A percentile compares a stretch with the other conserved stretches of the same genome.
Conservation (phyloP, 2,329 filamentous ascomycete species). For the Trichophyton benhamiae region DNA sequence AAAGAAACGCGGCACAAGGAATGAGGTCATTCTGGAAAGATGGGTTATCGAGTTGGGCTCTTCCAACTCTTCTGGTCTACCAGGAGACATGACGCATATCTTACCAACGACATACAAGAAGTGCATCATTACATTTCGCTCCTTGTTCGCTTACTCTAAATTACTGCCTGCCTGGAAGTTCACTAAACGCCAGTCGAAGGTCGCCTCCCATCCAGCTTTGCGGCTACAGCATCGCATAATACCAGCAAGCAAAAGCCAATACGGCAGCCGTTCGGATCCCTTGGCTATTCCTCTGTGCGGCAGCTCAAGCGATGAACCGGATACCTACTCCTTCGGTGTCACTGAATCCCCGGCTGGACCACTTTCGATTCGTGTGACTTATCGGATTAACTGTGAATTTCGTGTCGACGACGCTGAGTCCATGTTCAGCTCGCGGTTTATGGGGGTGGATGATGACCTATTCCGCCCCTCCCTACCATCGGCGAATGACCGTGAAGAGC, state of each 20-base stretch:
- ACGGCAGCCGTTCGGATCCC: constrained; percentile 50
- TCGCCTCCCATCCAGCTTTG: constrained; percentile 49
- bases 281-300: constrained; percentile 60
- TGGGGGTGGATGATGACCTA: constrained; percentile 78
- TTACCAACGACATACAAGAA: constrained; percentile 94
- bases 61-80: constrained; percentile 18
- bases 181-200: constrained; percentile 60
- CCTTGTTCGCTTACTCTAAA: constrained; percentile 69
- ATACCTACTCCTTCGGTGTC: constrained; percentile 67
- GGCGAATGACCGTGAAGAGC: constrained; percentile 19
- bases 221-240: constrained; percentile 70
- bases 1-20: constrained; percentile 30
- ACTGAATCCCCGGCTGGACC: constrained; percentile 78
- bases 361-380: constrained; percentile 68
- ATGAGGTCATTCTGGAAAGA: constrained; percentile 72
- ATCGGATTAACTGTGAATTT: constrained; percentile 82
- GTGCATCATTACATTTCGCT: constrained; percentile 85
- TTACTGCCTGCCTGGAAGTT: constrained; percentile 81
- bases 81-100: constrained; percentile 43
- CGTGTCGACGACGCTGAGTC: constrained; percentile 84
- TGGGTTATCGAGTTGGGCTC: constrained; percentile 78
- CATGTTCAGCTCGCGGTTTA: constrained; percentile 80
- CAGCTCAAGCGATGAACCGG: constrained; percentile 50
- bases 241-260: constrained; percentile 42
- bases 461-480: constrained; percentile 66